Evolutionary conservation across 2,329 filamentous ascomycete genomes (phyloP).

Genomic region (Pseudogymnoascus sp.): DNA sequence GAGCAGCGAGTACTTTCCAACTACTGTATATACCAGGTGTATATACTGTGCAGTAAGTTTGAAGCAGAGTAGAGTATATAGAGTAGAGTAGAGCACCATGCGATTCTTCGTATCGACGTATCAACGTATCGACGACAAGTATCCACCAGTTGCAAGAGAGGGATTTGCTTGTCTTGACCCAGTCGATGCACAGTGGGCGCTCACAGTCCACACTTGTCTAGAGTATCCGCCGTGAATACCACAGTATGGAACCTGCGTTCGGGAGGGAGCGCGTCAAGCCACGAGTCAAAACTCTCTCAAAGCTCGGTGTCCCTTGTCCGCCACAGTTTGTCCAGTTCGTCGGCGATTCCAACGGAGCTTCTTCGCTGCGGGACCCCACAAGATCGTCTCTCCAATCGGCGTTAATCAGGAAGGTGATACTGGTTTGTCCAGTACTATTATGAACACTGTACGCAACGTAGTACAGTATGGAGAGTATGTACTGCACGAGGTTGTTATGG

Average conservation of each 20-base stretch:
- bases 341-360: slow-evolving; percentile 3
- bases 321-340: slow-evolving; percentile 8
- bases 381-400: slow-evolving; percentile 8
- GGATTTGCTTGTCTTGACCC: slow-evolving; percentile 1
- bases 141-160: slow-evolving; percentile 1
- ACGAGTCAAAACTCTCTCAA: slow-evolving; percentile 7
- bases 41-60: not conserved
- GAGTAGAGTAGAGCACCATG: not conserved
- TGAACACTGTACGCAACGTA: slow-evolving; percentile 5
- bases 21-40: not conserved
- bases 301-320: slow-evolving; percentile 2
- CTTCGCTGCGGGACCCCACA: slow-evolving; percentile 5
- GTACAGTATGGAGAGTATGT: slow-evolving; percentile 3
- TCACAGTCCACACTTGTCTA: not conserved
- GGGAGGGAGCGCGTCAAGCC: slow-evolving; percentile 8
- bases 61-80: not conserved
- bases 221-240: slow-evolving; percentile 7
- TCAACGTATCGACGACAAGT: not conserved
- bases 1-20: not conserved
- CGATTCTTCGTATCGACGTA: not conserved
- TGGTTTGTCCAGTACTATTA: not conserved
- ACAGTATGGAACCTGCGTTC: slow-evolving; percentile 3
- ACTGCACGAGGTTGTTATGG: slow-evolving; percentile 6
- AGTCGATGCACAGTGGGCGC: slow-evolving; percentile 6
- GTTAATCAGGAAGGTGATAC: slow-evolving; percentile 9